phyloP scores from a whole-genome alignment of 2,329 filamentous ascomycete genomes.

The Camillea tinctor region DNA sequence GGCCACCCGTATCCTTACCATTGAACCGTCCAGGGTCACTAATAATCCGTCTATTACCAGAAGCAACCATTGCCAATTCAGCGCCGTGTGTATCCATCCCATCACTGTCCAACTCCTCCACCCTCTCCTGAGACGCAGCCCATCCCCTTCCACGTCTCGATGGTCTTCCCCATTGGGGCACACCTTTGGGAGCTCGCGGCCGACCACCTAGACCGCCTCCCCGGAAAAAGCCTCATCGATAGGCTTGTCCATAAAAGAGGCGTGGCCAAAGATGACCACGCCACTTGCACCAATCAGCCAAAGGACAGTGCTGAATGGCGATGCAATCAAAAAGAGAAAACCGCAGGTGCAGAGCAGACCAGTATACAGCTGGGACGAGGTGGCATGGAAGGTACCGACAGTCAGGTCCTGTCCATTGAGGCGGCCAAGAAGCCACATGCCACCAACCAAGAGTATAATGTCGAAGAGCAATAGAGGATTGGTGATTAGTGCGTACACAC shows the following conservation, averaged over 20 bases:
- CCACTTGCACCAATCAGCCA: slow-evolving; percentile 96
- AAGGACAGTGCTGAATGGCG: slow-evolving; percentile 79
- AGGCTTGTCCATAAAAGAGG: slow-evolving; percentile 93
- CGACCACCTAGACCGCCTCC: slow-evolving; percentile 99
- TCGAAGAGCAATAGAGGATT: slow-evolving; percentile 87
- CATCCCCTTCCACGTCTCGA: slow-evolving; percentile 76
- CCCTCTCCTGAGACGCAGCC: slow-evolving; percentile 53
- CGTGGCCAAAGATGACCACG: slow-evolving; percentile 92
- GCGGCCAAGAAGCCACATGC: slow-evolving; percentile 89
- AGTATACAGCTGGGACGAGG: slow-evolving; percentile 92
- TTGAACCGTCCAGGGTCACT: slow-evolving; percentile 63
- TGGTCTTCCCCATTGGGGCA: slow-evolving; percentile 99
- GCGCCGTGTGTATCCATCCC: slow-evolving; percentile 56
- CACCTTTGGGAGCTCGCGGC: slow-evolving; percentile 95
- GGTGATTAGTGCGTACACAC: slow-evolving; percentile 90
- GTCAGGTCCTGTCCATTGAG: slow-evolving; percentile 86
- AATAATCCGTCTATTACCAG: slow-evolving; percentile 48
- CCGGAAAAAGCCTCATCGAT: slow-evolving; percentile 99
- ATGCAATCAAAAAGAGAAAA: slow-evolving; percentile 81
- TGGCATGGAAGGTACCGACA: slow-evolving; percentile 77
- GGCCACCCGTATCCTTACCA: slow-evolving; percentile 55
- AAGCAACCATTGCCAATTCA: slow-evolving; percentile 43
- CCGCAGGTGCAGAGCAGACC: slow-evolving; percentile 78
- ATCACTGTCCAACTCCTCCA: slow-evolving; percentile 66
- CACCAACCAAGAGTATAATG: slow-evolving; percentile 80